These are phyloP conservation scores for Botrytis fabae DNA, from an alignment of 2,329 filamentous ascomycete genomes.

Conservation along the genomic window DNA sequence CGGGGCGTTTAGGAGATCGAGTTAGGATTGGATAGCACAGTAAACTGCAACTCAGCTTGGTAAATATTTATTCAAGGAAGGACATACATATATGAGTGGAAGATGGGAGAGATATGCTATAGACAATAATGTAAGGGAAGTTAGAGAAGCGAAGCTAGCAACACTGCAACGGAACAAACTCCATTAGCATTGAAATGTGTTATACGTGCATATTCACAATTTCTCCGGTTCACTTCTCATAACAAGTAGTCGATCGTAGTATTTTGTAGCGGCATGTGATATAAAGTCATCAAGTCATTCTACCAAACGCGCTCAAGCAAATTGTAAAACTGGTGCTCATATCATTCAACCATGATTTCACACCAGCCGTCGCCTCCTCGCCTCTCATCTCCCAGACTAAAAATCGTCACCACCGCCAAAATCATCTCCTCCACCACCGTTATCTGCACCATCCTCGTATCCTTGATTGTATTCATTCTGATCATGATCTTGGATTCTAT, in stretches of 20 bases:
- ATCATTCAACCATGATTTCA: not conserved
- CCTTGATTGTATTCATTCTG: slow-evolving; percentile 58
- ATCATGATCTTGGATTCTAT: slow-evolving; percentile 57
- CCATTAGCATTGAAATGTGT: not conserved
- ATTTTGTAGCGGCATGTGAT: not conserved
- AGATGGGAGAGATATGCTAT: not conserved
- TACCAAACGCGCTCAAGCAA: not conserved
- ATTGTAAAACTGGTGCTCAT: not conserved
- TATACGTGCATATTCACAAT: too few species aligned
- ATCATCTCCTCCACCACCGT: slow-evolving; percentile 31
- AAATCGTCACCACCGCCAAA: slow-evolving; percentile 26
- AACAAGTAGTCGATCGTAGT: not conserved
- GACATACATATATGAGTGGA: not conserved
- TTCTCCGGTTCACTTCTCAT: not conserved
- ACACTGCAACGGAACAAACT: not conserved
- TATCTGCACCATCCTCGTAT: slow-evolving; percentile 38
- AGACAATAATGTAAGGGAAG: not conserved
- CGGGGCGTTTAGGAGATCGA: not conserved
- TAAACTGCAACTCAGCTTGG: not conserved
- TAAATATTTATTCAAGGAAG: not conserved
- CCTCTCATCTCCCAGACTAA: slow-evolving; percentile 44
- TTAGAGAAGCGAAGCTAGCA: not conserved
- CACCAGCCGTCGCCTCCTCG: slow-evolving; percentile 36
- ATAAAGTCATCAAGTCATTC: not conserved
- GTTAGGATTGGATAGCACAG: not conserved